Evolutionary conservation across 2,329 filamentous ascomycete genomes (phyloP), one percentile per base, ranked within the genome.

Genomic region (Penicillium sp.): DNA sequence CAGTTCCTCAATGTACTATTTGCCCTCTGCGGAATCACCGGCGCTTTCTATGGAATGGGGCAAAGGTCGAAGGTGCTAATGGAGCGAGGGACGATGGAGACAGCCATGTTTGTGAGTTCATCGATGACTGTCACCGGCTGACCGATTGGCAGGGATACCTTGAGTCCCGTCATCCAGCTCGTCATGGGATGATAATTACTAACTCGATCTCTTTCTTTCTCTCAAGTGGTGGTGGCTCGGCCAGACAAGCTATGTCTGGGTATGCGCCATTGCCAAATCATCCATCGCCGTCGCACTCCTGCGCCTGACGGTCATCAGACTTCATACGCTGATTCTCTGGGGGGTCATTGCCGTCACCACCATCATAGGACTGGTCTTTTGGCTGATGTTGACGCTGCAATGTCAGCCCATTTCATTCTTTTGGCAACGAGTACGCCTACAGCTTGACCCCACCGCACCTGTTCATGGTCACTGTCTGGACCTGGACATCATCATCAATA

Each of bases 201-300:
- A 33, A 37, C 8, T 32, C 18, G 7, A 7, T 32, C 7, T 8
- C 29, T 11, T 32, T 32, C 29, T 5, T 8, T 32, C 29, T 32
- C 11, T 32, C 29, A 18, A 68, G 66, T 69, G 64, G 62, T 81
- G 76, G 76, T 81, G 75, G 66, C 69, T 80, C n/a, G 77, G 76
- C 53, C 77, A 80, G 55, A 64, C 76, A n/a, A 73, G 74, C 52
- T 81, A 81, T 58, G 71, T 75, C 6, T 60, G 76, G 46, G 68
- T 71, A 4, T 76, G 70, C 24, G 68, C 72, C 35, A 58, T 74
- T 9, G 68, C 77, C 39, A 79, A 78, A 49, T 67, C 78, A 34
- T 74, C 77, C 1, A 75, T 81, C 44, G 75, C 71, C 4, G 64
- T 78, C n/a, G 78, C 79, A 50, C 71, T 80, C 38, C 71, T 80